Percentiles rank a stretch among this genome's conserved stretches.
These are phyloP conservation scores for Sonneratia alba DNA, from an alignment of 345 rosid genomes.

Conservation along the genomic window DNA sequence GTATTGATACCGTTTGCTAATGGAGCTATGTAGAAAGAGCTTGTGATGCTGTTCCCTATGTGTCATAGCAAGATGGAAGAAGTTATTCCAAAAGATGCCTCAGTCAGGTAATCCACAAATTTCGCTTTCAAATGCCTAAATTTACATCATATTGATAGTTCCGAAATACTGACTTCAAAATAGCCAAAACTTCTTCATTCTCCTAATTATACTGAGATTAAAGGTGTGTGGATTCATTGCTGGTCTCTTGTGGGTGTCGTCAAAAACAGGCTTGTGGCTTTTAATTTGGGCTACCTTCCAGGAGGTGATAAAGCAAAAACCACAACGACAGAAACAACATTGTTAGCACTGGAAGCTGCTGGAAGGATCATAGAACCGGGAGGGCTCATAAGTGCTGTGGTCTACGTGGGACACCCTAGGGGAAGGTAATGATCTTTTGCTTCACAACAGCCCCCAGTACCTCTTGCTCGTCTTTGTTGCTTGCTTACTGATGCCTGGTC, in stretches of 20 bases:
- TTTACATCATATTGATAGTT: not conserved
- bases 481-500: too few species aligned
- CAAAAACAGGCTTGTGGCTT: constrained; percentile 60
- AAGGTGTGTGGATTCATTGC: not conserved
- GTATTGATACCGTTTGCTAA: constrained; percentile 5
- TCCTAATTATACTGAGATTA: not conserved
- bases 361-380: constrained; percentile 47
- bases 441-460: not conserved
- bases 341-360: constrained; percentile 55
- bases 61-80: constrained; percentile 87
- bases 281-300: constrained; percentile 94
- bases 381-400: constrained; percentile 75
- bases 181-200: not conserved
- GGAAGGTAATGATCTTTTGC: constrained; percentile 49
- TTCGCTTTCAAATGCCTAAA: not conserved
- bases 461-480: too few species aligned
- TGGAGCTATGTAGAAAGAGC: constrained; percentile 44
- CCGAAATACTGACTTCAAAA: not conserved
- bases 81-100: constrained; percentile 38
- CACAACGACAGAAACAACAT: constrained; percentile 54
- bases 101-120: constrained; percentile 40
- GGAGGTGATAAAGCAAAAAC: constrained; percentile 64
- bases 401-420: constrained; percentile 75
- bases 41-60: constrained; percentile 47
- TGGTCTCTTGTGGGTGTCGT: not conserved